These are phyloP conservation scores for Leishmania aethiopica DNA, from an alignment of 208 protist genomes.

Conservation along the genomic window DNA sequence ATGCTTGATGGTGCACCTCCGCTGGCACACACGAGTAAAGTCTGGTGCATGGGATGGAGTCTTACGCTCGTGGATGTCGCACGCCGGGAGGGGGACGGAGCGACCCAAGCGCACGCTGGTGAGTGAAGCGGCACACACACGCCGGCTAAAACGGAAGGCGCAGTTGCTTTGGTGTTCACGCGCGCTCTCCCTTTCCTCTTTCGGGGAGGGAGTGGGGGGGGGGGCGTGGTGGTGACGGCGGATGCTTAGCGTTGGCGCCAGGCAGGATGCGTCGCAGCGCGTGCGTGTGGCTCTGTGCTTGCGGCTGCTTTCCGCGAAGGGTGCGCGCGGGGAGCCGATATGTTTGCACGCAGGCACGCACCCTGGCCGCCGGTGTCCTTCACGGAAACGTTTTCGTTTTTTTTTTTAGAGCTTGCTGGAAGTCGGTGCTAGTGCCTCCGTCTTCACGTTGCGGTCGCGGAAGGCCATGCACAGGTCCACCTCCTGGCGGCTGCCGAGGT, in stretches of 20 bases:
- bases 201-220: background rate
- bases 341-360: conserved; percentile 3
- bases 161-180: background rate
- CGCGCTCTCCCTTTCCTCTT: background rate
- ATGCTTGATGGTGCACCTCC: background rate
- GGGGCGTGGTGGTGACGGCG: background rate
- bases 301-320: background rate
- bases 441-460: conserved; percentile 30
- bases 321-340: background rate
- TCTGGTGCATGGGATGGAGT: background rate
- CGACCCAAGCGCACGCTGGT: too few species aligned
- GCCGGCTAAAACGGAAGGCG: background rate
- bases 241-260: background rate
- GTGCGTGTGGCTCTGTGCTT: background rate
- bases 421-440: background rate
- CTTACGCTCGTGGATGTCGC: background rate
- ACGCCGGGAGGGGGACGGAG: background rate
- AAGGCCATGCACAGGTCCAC: conserved; percentile 87
- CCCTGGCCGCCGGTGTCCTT: background rate
- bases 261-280: background rate
- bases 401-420: conserved; percentile 56
- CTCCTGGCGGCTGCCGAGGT: conserved; percentile 89
- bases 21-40: too few species aligned
- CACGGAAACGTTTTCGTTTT: background rate
- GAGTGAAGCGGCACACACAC: too few species aligned